Percentiles rank a stretch among this genome's conserved stretches.
Conservation (phyloP, 441 rosid genomes). For the Pelargonium myrrhifolium region DNA sequence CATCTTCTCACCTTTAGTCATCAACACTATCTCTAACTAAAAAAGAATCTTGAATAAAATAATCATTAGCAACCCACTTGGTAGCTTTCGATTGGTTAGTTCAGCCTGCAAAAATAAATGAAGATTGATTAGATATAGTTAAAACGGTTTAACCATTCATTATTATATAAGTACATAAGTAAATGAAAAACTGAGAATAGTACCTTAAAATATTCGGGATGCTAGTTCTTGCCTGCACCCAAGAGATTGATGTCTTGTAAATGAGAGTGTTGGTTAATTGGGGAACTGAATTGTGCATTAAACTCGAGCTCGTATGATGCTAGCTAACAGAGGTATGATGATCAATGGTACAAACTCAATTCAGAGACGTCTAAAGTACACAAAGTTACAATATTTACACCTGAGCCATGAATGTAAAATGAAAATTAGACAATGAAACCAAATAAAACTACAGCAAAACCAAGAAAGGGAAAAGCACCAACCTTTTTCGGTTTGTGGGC, state of each 20-base stretch:
- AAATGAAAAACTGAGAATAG: not conserved
- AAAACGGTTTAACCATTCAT: not conserved
- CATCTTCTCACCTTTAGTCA: not conserved
- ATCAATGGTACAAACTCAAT: no score
- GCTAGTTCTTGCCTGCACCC: not conserved
- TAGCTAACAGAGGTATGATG: not conserved
- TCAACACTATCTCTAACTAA: not conserved
- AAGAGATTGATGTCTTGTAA: no score
- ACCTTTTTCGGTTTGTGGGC: conserved; percentile 56
- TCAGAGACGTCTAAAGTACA: no score
- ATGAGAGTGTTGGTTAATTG: no score
- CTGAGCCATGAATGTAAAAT: not conserved
- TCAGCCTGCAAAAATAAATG: not conserved
- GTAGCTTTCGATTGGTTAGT: not conserved
- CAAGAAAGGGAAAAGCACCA: conserved; percentile 26
- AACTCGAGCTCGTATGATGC: not conserved
- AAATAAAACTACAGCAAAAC: conserved; percentile 4
- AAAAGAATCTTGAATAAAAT: not conserved
- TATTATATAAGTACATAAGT: not conserved
- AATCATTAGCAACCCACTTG: not conserved
- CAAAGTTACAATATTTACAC: not conserved
- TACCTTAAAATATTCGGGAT: not conserved
- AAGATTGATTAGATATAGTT: not conserved
- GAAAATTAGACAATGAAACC: not conserved
- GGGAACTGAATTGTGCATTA: not conserved